These are phyloP conservation scores for Pyricularia pennisetigena DNA, from an alignment of 2,329 filamentous ascomycete genomes.

Conservation along the genomic window DNA sequence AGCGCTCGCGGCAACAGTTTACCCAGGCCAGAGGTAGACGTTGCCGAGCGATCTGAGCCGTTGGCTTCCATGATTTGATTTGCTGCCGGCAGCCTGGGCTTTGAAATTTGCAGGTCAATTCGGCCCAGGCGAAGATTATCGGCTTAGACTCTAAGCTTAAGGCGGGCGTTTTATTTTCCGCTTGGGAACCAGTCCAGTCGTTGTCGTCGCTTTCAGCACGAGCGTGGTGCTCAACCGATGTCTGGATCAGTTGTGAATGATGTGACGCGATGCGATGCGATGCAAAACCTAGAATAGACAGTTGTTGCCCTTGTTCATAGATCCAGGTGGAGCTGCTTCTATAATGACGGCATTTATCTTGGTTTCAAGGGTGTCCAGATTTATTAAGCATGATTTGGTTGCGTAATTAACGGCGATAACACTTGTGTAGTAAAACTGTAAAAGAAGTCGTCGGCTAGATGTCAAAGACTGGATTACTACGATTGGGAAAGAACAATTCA, in stretches of 20 bases:
- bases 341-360: neutral
- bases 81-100: neutral
- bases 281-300: neutral
- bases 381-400: neutral
- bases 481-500: neutral
- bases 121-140: neutral
- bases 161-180: neutral
- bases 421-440: neutral
- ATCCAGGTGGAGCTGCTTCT: neutral
- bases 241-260: neutral
- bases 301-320: neutral
- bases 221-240: neutral
- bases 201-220: neutral
- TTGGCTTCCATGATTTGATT: conserved; percentile 2
- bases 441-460: neutral
- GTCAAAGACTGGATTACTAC: neutral
- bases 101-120: neutral
- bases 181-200: neutral
- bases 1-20: conserved; percentile 46
- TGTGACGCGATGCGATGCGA: neutral
- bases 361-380: neutral
- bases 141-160: neutral
- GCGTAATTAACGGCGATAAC: neutral
- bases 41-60: neutral
- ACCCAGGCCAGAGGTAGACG: conserved; percentile 22